Evolutionary conservation across 805 yeast genomes (phyloP), one percentile per base, ranked within the genome.

Genomic region (Priceomyces carsonii): DNA sequence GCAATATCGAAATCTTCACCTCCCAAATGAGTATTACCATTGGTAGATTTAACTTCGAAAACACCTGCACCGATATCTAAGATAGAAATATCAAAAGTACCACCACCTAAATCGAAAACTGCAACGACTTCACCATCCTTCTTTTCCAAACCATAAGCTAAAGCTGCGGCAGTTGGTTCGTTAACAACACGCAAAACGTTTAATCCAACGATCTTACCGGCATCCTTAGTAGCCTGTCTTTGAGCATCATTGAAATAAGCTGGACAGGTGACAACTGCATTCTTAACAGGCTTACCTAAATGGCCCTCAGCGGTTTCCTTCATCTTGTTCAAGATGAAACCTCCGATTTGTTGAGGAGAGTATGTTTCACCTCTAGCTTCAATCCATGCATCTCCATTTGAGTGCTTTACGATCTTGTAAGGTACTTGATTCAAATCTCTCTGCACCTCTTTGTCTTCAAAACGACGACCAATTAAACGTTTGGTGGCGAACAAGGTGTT

Each of bases 71-170:
- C 96, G 56, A 89, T 90, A 76, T 90, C 97, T 61, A 89, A 78
- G 63, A 89, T 86, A 54, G 97, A 89, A 69, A 89, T 84, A 84
- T 89, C 97, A 65, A 89, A 89, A 57, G 97, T 89, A 81, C 97
- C 97, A 69, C 97, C 97, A 81, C 97, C 97, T 60, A 89, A 78
- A 72, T 89, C 97, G 73, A 90, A 89, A 49, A 89, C 97, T 44
- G 97, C 97, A 54, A 89, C 95, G 44, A 85, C 84, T 70, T 81
- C 82, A 58, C 81, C 75, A 50, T 75, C 80, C 57, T 82, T 85
- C 60, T 74, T 79, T 72, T 88, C 96, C 57, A 88, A 75, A 72
- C 96, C 96, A 69, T 88, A 88, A 47, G 96, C 96, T 57, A 88
- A 74, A 45, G 96, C 96, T 47, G 96, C 93, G 45, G 93, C 93